phyloP scores from a whole-genome alignment of 345 rosid species.

The Turnera subulata region DNA sequence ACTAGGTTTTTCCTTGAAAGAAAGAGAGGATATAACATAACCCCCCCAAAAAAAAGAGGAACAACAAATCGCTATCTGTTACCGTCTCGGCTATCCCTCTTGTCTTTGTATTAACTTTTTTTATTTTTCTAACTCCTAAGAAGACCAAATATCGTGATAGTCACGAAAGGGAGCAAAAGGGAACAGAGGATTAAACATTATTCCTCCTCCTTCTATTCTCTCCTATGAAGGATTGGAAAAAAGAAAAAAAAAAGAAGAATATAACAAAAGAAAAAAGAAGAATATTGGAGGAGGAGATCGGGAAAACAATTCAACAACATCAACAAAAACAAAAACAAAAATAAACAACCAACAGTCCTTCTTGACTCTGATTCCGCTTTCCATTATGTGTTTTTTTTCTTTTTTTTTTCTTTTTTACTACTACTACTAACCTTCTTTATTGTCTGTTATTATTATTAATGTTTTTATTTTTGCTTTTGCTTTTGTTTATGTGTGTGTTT shows the following conservation, averaged over 20 bases:
- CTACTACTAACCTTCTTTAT: no score
- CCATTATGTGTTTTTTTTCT: constrained; percentile 25
- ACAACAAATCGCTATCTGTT: background rate
- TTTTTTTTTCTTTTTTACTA: no score
- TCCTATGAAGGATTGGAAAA: background rate
- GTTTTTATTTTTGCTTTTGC: no score
- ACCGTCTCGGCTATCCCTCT: background rate
- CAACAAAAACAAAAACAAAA: constrained; percentile 18
- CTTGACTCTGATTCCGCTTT: constrained; percentile 28
- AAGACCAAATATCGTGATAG: constrained; percentile 33
- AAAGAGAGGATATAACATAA: constrained; percentile 3
- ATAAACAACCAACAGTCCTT: constrained; percentile 9
- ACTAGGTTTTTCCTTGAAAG: constrained; percentile 7
- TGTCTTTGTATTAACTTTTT: no score
- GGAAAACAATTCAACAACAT: constrained; percentile 17
- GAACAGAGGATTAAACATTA: constrained; percentile 1
- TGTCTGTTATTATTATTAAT: no score
- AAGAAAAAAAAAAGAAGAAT: background rate
- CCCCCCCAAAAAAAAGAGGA: background rate
- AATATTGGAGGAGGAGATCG: background rate
- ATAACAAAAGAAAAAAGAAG: background rate
- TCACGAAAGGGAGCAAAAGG: constrained; percentile 23
- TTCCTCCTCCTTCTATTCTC: background rate
- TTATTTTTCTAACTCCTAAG: background rate
- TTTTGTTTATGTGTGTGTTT: no score